Evolutionary conservation across 441 rosid species (phyloP).

Genomic region (Arabidopsis hybrid): DNA sequence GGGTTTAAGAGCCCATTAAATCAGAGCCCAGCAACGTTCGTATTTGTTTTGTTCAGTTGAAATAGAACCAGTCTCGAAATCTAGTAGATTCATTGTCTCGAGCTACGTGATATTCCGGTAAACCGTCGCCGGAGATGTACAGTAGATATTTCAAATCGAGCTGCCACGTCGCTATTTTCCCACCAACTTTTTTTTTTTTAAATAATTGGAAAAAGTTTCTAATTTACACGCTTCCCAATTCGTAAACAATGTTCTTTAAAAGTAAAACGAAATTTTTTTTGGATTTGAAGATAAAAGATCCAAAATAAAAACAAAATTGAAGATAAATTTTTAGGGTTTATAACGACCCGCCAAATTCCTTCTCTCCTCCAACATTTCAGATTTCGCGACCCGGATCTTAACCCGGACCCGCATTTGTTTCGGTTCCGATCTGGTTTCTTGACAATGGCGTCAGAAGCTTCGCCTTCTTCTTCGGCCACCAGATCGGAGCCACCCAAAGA

Average conservation of each 20-base stretch:
- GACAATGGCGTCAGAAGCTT: conserved; percentile 71
- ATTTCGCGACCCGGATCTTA: conserved; percentile 53
- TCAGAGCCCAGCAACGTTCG: conserved; percentile 31
- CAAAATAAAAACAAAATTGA: conserved; percentile 6
- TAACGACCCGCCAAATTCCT: conserved; percentile 68
- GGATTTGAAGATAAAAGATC: not conserved
- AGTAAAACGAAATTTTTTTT: not conserved
- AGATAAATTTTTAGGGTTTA: conserved; percentile 67
- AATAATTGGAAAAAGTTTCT: not conserved
- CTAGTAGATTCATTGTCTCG: not conserved
- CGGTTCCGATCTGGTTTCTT: conserved; percentile 45
- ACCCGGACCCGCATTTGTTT: conserved; percentile 54
- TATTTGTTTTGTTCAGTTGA: not conserved
- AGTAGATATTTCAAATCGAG: conserved; percentile 57
- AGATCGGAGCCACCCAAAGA: conserved; percentile 75
- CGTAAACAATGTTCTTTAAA: conserved; percentile 18
- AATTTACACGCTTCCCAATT: conserved; percentile 41
- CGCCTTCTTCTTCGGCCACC: conserved; percentile 64
- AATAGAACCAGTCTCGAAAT: not conserved
- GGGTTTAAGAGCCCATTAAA: conserved; percentile 35
- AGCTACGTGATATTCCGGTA: not conserved
- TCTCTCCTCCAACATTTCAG: conserved; percentile 32
- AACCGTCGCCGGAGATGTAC: conserved; percentile 39
- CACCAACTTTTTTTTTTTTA: conserved; percentile 49
- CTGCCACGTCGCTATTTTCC: conserved; percentile 57